Evolutionary conservation across 306 rosid genomes (phyloP), one percentile per base, ranked within the genome.

Genomic region (Carpinus fangiana): DNA sequence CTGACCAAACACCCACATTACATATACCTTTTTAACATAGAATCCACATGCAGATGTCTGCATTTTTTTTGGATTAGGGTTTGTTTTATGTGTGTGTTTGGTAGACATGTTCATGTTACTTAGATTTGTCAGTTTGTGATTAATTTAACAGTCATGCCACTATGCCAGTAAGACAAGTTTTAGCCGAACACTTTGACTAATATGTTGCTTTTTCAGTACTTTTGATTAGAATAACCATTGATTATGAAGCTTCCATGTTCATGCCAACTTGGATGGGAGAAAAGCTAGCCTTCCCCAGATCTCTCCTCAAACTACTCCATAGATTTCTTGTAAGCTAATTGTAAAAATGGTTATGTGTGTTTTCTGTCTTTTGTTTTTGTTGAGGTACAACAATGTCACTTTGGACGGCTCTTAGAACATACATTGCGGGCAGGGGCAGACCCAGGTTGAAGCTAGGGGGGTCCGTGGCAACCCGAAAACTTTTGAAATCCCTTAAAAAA

Each of bases 101-200:
- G 85, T 82, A 86, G 93, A 84, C 90, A 90, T 4, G 72, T 84
- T 82, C 97, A 90, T 83, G 97, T 90, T 89, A 85, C 94, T 87
- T 86, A 54, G 83, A 82, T 87, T 94, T 90, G 96, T 94, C 97
- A 28, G 82, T 81, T 81, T 88, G 62, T 80, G 87, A 78, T 90
- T 80, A 85, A 85, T 38, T 80, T 13, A 43, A 75, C 50, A 38
- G 28, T 4, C 11, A 20, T 50, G 55, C 51, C 46, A 80, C 60
- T 80, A 80, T 78, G 85, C 80, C 84, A 84, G 71, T 31, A 31
- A 31, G 34, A 31, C 34, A 31, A 31, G 34, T 65, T 77, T 72
- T 51, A 82, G 84, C 84, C 77, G 86, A 80, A 79, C 84, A 76
- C 73, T 76, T 87, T 87, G 88, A 82, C 90, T 77, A 82, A 79